These are phyloP conservation scores for Venturia oleaginea DNA, from an alignment of 2,329 filamentous ascomycete species.

Conservation along the genomic window DNA sequence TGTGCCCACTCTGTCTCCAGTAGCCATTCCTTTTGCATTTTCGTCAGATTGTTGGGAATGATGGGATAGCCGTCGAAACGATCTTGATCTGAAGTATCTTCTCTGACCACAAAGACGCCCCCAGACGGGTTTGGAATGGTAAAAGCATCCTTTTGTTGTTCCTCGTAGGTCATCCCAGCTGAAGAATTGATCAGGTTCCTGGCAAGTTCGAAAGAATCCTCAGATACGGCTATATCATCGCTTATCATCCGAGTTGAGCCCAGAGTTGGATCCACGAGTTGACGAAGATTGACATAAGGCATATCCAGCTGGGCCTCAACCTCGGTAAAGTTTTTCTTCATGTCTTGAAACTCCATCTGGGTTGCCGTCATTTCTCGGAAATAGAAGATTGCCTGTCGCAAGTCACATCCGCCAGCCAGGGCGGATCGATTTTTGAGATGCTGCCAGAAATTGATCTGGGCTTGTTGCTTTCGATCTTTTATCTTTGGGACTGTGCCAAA, in stretches of 20 bases:
- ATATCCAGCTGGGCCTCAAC: conserved; percentile 19
- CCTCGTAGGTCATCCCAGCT: background rate
- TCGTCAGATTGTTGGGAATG: conserved; percentile 48
- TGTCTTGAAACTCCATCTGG: background rate
- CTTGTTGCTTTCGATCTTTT: conserved; percentile 30
- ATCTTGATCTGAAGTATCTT: conserved; percentile 20
- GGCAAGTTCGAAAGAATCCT: background rate
- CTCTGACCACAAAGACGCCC: conserved; percentile 27
- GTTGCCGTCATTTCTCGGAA: background rate
- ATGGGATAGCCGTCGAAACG: conserved; percentile 27
- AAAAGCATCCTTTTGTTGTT: background rate
- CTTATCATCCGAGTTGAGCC: background rate
- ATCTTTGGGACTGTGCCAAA: conserved; percentile 35
- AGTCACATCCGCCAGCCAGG: background rate
- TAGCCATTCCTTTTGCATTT: conserved; percentile 59
- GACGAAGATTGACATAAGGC: conserved; percentile 24
- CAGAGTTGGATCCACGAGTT: conserved; percentile 22
- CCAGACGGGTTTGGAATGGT: conserved; percentile 17
- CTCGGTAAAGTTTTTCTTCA: conserved; percentile 12
- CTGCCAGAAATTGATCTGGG: conserved; percentile 29
- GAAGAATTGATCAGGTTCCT: background rate
- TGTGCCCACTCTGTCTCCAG: conserved; percentile 62
- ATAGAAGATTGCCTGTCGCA: conserved; percentile 2
- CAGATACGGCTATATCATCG: background rate
- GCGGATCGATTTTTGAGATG: conserved; percentile 17